A percentile compares a stretch with the other conserved stretches of the same genome.
These are phyloP conservation scores for Medicago arabica DNA, from an alignment of 306 rosid genomes.

Conservation along the genomic window DNA sequence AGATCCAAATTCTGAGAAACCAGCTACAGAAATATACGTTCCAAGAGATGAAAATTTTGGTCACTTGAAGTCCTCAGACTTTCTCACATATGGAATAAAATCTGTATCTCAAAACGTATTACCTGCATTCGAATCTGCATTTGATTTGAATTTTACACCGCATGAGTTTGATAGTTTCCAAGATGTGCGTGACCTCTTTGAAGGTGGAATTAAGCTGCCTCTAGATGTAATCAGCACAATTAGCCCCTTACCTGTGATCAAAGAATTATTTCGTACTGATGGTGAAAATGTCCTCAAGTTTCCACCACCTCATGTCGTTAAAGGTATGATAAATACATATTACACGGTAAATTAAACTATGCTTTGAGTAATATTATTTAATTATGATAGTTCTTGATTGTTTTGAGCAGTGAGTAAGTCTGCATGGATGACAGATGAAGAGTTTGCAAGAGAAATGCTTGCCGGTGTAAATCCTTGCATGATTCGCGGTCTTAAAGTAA, in stretches of 20 bases:
- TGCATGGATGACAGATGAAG: slow-evolving; percentile 91
- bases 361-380: neutral
- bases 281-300: slow-evolving; percentile 66
- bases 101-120: slow-evolving; percentile 56
- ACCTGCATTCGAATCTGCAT: slow-evolving; percentile 57
- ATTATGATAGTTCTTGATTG: neutral
- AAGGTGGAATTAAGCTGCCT: slow-evolving; percentile 69
- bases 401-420: slow-evolving; percentile 56
- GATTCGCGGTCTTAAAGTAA: slow-evolving; percentile 70
- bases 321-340: slow-evolving; percentile 49
- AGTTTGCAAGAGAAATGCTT: slow-evolving; percentile 89
- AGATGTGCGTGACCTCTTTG: slow-evolving; percentile 65
- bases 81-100: slow-evolving; percentile 64
- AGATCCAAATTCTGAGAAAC: slow-evolving; percentile 72
- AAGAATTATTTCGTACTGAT: slow-evolving; percentile 74
- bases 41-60: slow-evolving; percentile 91
- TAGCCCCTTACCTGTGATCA: slow-evolving; percentile 59
- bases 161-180: slow-evolving; percentile 70
- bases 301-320: slow-evolving; percentile 64
- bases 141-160: slow-evolving; percentile 46
- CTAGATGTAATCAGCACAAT: slow-evolving; percentile 47
- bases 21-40: slow-evolving; percentile 66
- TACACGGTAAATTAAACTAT: neutral
- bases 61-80: slow-evolving; percentile 75
- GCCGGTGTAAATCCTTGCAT: slow-evolving; percentile 82